Evolutionary conservation across 345 rosid species (phyloP), one percentile per base, ranked within the genome.

Genomic region (Aquilaria yunnanensis): DNA sequence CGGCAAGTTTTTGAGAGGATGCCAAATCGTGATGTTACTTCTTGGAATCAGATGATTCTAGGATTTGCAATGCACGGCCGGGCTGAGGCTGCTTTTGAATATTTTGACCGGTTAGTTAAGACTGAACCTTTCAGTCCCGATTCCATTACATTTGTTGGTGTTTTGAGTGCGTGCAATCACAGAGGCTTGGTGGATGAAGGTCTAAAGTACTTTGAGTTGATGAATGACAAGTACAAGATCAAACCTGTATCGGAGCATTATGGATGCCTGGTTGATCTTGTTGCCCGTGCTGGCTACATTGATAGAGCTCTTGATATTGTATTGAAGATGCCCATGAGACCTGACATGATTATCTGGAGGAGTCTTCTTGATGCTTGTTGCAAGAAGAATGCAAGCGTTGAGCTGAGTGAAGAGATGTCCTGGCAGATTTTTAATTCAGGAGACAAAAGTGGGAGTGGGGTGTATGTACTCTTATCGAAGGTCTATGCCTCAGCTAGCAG

Each of bases 291-390:
- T 54, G 90, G 98, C 59, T 74, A 75, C 56, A 77, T 85, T 12
- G 77, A 59, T 31, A 90, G 86, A 70, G 98, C 96, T 6, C 72
- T 88, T 31, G 72, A 82, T 65, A 63, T 88, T 52, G 79, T 92
- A 11, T 76, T 71, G 43, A 70, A 12, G 56, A 92, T 89, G 96
- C 84, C 83, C 0, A 71, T 83, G 76, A 88, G 77, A 74, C 96
- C 96, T 14, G 98, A 92, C 59, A 77, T 50, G 1, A 87, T 86
- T 32, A 86, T 88, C 32, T 89, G 96, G 96, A 92, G 98, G 77
- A 79, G 92, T 70, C 87, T 92, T 32, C 98, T 92, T 10, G 92
- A 79, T 67, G 87, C 96, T 61, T 86, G 88, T 76, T 70, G 86
- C 52, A 89, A 82, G 82, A 78, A 74, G 54, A 78, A 82, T 62